Evolutionary conservation across 805 yeast genomes (phyloP), one percentile per base, ranked within the genome.

Genomic region (Metschnikowia kofuensis): DNA sequence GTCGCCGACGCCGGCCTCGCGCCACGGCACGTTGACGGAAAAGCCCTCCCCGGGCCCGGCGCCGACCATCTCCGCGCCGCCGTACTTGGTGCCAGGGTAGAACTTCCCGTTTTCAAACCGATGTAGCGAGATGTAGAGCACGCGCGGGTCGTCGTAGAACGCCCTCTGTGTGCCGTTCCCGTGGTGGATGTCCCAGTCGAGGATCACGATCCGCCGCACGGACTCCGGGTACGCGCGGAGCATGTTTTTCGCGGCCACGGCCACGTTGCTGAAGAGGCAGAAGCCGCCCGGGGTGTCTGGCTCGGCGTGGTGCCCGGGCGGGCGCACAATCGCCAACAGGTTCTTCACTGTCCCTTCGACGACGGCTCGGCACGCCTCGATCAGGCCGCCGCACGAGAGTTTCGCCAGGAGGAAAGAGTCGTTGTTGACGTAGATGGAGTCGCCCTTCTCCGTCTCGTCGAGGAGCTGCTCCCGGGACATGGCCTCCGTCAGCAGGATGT

Each of bases 261-360:
- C 97, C 26, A 94, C 99, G 62, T 94, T 94, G 52, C 96, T 87
- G 64, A 94, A 94, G 40, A 94, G 73, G 70, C 99, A 94, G 65
- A 94, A 94, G 12, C 99, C 99, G 42, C 97, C 98, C 0, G 99
- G 96, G 13, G 90, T 75, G 56, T 89, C 94, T 1, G 99, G 99
- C 63, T 95, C 99, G 0, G 99, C 98, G 64, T 94, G 99, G 70
- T 94, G 99, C 7, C 99, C 99, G 0, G 99, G 99, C 1, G 99
- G 99, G 56, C 99, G 81, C 13, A 94, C 96, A 7, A 94, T 88
- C 0, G 99, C 99, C 43, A 94, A 63, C 0, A 97, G 84, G 64
- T 94, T 94, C 62, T 89, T 89, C 30, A 92, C 98, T 48, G 78
- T 73, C 2, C 96, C 96, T 64, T 91, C 97, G 9, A 94, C 87